Percentiles rank a stretch among this genome's conserved stretches.
phyloP scores from a whole-genome alignment of 2,329 filamentous ascomycete species.

The Hyphodiscus sp. region DNA sequence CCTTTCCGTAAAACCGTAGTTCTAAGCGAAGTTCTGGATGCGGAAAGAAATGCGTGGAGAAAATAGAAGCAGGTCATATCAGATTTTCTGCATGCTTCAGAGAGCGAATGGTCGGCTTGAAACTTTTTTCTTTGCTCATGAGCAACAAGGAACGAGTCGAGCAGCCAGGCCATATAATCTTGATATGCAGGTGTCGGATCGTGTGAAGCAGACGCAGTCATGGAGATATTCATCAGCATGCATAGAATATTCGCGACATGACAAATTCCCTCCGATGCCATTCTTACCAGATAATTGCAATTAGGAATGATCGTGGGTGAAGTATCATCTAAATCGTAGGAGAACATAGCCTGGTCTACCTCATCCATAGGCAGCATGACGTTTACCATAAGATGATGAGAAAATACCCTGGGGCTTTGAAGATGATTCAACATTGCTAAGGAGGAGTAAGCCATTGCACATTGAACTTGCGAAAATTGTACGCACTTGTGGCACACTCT shows the following conservation, averaged over 20 bases:
- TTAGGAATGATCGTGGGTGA: neutral
- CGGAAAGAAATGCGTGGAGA: constrained; percentile 21
- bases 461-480: neutral
- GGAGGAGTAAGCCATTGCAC: neutral
- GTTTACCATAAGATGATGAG: constrained; percentile 6
- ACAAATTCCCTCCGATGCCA: constrained; percentile 17
- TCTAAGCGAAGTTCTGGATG: constrained; percentile 11
- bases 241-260: constrained; percentile 23
- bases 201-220: constrained; percentile 18
- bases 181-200: constrained; percentile 27
- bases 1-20: constrained; percentile 27
- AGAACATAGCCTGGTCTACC: constrained; percentile 11
- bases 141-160: constrained; percentile 24
- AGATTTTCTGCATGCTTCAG: constrained; percentile 8
- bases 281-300: constrained; percentile 24
- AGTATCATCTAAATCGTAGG: constrained; percentile 2
- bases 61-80: constrained; percentile 13
- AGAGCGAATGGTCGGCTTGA: constrained; percentile 6
- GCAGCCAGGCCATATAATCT: constrained; percentile 28
- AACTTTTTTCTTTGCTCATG: constrained; percentile 22
- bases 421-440: constrained; percentile 25
- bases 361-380: constrained; percentile 19
- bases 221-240: constrained; percentile 26
- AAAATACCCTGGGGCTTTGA: constrained; percentile 13
- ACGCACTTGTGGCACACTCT: constrained; percentile 29